A percentile compares a stretch with the other conserved stretches of the same genome.
Evolutionary conservation across 495 filamentous ascomycete genomes (phyloP).

Genomic region (Penicillium robsamsonii): DNA sequence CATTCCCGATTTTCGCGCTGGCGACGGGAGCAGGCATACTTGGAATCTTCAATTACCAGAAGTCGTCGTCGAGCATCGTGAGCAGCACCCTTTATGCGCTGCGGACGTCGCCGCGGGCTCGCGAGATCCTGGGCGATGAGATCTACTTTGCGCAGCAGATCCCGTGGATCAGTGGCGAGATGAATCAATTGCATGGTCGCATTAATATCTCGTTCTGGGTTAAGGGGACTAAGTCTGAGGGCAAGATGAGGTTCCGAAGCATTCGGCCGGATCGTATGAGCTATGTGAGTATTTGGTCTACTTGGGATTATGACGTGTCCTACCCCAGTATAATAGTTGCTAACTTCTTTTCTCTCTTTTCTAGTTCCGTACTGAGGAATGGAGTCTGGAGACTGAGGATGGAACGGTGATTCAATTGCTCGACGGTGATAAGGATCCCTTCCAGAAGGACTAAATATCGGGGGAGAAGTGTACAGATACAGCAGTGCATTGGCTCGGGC

Average conservation of each 20-base stretch:
- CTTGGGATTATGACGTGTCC: neutral
- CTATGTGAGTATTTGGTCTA: slow-evolving; percentile 52
- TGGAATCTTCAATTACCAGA: slow-evolving; percentile 98
- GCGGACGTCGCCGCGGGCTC: slow-evolving; percentile 71
- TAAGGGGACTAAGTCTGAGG: slow-evolving; percentile 71
- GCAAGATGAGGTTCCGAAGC: slow-evolving; percentile 79
- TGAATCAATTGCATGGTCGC: slow-evolving; percentile 90
- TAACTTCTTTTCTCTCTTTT: slow-evolving; percentile 6
- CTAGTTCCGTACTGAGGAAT: slow-evolving; percentile 72
- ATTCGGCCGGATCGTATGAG: slow-evolving; percentile 69
- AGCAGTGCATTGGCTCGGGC: slow-evolving; percentile 29
- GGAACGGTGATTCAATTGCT: slow-evolving; percentile 65
- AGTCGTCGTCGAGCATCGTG: slow-evolving; percentile 77
- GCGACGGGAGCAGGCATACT: slow-evolving; percentile 64
- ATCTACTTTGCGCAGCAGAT: slow-evolving; percentile 86
- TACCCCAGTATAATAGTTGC: neutral
- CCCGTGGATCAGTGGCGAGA: slow-evolving; percentile 88
- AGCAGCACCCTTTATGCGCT: slow-evolving; percentile 85
- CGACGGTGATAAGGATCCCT: slow-evolving; percentile 59
- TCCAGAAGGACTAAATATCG: slow-evolving; percentile 37
- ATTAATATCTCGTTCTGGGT: slow-evolving; percentile 88
- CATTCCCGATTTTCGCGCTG: slow-evolving; percentile 56
- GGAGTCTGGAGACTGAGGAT: slow-evolving; percentile 69
- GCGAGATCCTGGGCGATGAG: slow-evolving; percentile 79
- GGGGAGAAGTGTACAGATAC: slow-evolving; percentile 25